phyloP scores from a whole-genome alignment of 768 basidiomycete genomes.

The Wakefieldia striispora region DNA sequence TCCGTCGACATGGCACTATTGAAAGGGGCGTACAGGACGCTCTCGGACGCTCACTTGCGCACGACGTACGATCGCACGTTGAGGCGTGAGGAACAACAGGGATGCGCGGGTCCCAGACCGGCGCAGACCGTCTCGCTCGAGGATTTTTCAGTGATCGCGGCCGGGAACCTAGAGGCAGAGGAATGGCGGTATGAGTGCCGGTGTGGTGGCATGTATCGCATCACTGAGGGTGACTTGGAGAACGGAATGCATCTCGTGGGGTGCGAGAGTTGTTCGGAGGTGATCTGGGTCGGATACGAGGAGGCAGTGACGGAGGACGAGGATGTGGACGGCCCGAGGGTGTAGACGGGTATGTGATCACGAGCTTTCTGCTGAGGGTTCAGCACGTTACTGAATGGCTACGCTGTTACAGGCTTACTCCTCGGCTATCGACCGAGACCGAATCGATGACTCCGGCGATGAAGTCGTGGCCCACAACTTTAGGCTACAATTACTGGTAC shows the following conservation, averaged over 20 bases:
- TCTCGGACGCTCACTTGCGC: constrained; percentile 51
- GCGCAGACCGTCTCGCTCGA: constrained; percentile 79
- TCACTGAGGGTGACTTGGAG: constrained; percentile 62
- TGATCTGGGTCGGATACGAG: constrained; percentile 85
- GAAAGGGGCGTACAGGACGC: constrained; percentile 64
- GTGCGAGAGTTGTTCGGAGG: constrained; percentile 78
- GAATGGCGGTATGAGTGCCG: constrained; percentile 65
- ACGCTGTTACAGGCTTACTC: neutral
- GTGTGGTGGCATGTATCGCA: constrained; percentile 66
- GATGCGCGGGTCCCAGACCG: constrained; percentile 49
- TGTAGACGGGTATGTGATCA: neutral
- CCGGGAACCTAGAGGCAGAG: neutral
- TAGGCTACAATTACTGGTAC: too few relatives aligned
- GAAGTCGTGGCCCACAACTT: too few relatives aligned
- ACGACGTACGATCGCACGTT: constrained; percentile 46
- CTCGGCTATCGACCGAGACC: too few relatives aligned
- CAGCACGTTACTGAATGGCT: neutral
- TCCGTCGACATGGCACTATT: constrained; percentile 51
- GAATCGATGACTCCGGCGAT: too few relatives aligned
- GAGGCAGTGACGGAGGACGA: constrained; percentile 35
- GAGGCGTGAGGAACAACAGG: constrained; percentile 2
- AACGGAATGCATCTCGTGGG: constrained; percentile 67
- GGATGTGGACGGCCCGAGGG: neutral
- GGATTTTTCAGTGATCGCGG: constrained; percentile 44
- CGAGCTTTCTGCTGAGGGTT: neutral